phyloP scores from a whole-genome alignment of 1,139 yeast species.

The Hemisphaericaspora xylanilytica region DNA sequence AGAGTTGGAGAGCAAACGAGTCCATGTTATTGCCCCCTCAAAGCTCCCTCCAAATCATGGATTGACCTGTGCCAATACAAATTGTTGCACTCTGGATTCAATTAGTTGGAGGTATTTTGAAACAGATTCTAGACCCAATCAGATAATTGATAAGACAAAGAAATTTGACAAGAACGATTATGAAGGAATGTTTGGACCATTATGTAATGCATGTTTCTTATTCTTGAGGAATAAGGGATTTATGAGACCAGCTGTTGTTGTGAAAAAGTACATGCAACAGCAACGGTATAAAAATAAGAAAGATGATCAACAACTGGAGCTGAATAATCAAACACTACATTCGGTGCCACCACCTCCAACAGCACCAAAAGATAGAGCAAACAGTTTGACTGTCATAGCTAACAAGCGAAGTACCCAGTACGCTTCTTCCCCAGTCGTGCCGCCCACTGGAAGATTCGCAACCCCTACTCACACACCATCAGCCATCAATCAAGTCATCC shows the following conservation, averaged over 20 bases:
- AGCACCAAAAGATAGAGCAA: conserved; percentile 11
- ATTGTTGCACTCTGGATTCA: conserved; percentile 42
- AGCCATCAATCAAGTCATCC: conserved; percentile 43
- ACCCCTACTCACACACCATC: conserved; percentile 49
- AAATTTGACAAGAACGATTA: conserved; percentile 42
- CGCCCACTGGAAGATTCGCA: conserved; percentile 29
- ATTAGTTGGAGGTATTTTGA: conserved; percentile 50
- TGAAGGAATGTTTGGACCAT: conserved; percentile 52
- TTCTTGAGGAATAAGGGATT: conserved; percentile 50
- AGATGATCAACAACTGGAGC: conserved; percentile 17
- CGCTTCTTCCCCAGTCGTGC: conserved; percentile 27
- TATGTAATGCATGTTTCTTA: conserved; percentile 50
- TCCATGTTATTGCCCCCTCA: conserved; percentile 41
- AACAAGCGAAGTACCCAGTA: conserved; percentile 19
- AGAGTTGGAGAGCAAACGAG: conserved; percentile 45
- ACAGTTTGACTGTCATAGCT: conserved; percentile 19
- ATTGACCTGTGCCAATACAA: conserved; percentile 41
- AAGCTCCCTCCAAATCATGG: conserved; percentile 43
- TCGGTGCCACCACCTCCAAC: not conserved
- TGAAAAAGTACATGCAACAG: conserved; percentile 47
- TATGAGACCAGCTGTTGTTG: conserved; percentile 51
- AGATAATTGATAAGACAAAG: conserved; percentile 37
- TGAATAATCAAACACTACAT: not conserved
- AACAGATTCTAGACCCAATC: conserved; percentile 40
- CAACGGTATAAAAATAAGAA: conserved; percentile 32